Evolutionary conservation across 148 eudicot genomes (phyloP).

Genomic region (Dianthus caryophyllus): DNA sequence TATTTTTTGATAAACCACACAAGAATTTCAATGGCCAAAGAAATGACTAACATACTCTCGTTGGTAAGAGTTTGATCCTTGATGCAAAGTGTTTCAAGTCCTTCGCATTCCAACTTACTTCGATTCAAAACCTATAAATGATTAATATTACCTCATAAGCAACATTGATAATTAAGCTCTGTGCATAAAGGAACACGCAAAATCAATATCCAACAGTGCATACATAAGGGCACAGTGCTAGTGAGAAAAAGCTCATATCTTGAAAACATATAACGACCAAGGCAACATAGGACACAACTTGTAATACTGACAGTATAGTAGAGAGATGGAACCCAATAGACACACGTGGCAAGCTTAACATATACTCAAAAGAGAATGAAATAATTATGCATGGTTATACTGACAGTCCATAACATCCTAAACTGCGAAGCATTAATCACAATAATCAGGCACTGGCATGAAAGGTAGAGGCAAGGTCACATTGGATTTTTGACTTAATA

Average conservation of each 20-base stretch:
- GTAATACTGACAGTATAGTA: no score
- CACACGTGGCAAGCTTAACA: no score
- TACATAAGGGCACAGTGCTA: not conserved
- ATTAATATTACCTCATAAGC: conserved; percentile 14
- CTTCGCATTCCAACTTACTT: conserved; percentile 67
- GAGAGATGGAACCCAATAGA: no score
- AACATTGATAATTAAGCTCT: not conserved
- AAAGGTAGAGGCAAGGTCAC: no score
- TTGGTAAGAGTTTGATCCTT: conserved; percentile 63
- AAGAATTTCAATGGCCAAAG: not conserved
- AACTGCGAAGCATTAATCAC: no score
- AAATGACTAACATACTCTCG: conserved; percentile 54
- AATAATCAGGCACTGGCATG: no score
- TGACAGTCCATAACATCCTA: no score
- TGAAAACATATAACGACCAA: not conserved
- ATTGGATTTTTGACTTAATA: no score
- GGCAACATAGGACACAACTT: not conserved
- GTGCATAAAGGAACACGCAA: not conserved
- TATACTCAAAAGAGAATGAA: no score
- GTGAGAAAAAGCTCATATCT: not conserved
- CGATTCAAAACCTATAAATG: conserved; percentile 61
- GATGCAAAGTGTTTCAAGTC: conserved; percentile 63
- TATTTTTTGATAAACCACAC: not conserved
- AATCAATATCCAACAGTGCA: not conserved
- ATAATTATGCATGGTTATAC: no score